Evolutionary conservation across 1,284 basidiomycete species (phyloP).

Genomic region (Laetiporus sulphureus): DNA sequence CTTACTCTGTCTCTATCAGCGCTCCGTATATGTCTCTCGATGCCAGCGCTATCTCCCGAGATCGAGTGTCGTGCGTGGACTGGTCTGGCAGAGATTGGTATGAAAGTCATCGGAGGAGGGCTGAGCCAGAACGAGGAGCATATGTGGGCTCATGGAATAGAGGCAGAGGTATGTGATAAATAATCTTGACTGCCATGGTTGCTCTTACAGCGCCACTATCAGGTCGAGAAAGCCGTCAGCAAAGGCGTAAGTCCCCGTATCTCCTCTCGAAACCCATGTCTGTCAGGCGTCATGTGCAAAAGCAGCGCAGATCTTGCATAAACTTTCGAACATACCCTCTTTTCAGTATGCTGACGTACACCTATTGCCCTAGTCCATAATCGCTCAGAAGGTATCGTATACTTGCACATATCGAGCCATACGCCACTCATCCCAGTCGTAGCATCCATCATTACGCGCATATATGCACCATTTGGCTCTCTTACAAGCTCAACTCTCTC

Average conservation of each 20-base stretch:
- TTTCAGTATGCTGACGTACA: not conserved
- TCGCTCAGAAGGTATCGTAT: conserved; percentile 50
- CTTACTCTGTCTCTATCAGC: conserved; percentile 50
- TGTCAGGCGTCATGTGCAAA: not conserved
- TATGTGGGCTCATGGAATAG: conserved; percentile 41
- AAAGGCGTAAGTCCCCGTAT: conserved; percentile 43
- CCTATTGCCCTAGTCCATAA: conserved; percentile 36
- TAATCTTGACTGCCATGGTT: not conserved
- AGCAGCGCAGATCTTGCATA: not conserved
- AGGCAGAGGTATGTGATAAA: conserved; percentile 40
- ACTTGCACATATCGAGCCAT: not conserved
- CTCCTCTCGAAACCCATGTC: too few species aligned
- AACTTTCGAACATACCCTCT: not conserved
- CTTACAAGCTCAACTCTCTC: conserved; percentile 51
- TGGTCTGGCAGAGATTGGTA: conserved; percentile 56
- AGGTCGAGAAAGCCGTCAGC: conserved; percentile 46
- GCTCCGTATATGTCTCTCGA: conserved; percentile 43
- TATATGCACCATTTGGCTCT: conserved; percentile 52
- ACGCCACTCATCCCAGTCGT: not conserved
- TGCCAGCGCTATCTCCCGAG: conserved; percentile 45
- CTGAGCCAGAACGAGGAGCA: conserved; percentile 32
- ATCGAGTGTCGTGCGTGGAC: conserved; percentile 66
- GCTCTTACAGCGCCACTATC: not conserved
- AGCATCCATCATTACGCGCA: conserved; percentile 56
- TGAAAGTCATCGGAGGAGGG: conserved; percentile 43